Evolutionary conservation across 2,329 filamentous ascomycete species (phyloP), one percentile per base, ranked within the genome.

Genomic region (Hymenoscyphus fructigenus): DNA sequence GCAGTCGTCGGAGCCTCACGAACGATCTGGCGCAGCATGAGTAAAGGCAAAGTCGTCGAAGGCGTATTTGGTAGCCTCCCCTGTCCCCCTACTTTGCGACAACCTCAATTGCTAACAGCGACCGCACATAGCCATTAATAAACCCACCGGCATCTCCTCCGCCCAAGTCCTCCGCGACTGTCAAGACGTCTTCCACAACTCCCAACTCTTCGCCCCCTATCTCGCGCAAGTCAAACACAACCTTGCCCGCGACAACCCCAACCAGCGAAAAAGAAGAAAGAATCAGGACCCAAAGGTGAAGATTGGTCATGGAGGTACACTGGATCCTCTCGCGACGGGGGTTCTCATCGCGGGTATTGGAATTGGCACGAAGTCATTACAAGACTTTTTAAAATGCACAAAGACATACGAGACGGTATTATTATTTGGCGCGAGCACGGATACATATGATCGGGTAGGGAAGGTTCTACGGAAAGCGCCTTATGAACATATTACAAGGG

Each of bases 301-400:
- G 82, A 91, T 98, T 74, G 95, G 95, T 38, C 95, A 99, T 79
- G 95, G 95, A 66, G 95, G 95, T 55, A 99, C 95, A 1, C 85
- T 99, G 20, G 95, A 99, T 75, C 95, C 95, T 29, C 84, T 97
- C 73, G 95, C 95, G 9, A 97, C 93, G 0, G 95, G 95, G 57
- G 91, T 99, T 28, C 84, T 99, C 59, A 93, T 98, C 68, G 83
- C 95, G 6, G 95, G 94, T 63, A 84, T 97, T 61, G 95, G 94
- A 41, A 88, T 85, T 65, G 95, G 92, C 47, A 99, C 95, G 63
- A 99, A 98, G 78, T 81, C 85, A 15, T 84, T 99, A 1, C 81
- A 85, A 50, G 82, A 87, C 41, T 98, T 97, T 76, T 83, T 98
- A 56, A 84, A 86, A 62, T 97, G 95, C 81, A 96, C 91, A 58